phyloP scores from a whole-genome alignment of 768 basidiomycete genomes.

The Candolleomyces aberdarensis region DNA sequence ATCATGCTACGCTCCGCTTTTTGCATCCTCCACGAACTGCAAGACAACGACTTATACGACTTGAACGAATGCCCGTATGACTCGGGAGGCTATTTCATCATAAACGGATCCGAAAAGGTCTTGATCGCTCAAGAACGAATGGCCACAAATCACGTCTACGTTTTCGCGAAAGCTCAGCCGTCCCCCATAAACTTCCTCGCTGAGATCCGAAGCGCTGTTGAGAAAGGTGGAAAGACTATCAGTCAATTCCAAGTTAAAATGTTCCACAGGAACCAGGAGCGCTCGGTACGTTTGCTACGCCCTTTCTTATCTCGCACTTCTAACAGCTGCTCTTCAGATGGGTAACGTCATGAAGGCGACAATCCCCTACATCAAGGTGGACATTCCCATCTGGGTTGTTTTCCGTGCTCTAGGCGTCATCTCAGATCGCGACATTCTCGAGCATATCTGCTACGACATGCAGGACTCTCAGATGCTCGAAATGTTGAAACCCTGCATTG shows the following conservation, averaged over 20 bases:
- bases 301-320: slow-evolving; percentile 1
- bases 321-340: slow-evolving; percentile 40
- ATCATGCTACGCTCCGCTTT: slow-evolving; percentile 97
- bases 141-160: slow-evolving; percentile 99
- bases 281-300: slow-evolving; percentile 58
- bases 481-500: slow-evolving; percentile 97
- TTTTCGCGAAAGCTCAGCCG: slow-evolving; percentile 96
- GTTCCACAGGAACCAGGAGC: slow-evolving; percentile 87
- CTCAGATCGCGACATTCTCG: slow-evolving; percentile 95
- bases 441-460: slow-evolving; percentile 98
- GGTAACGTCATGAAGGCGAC: slow-evolving; percentile 96
- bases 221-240: slow-evolving; percentile 97
- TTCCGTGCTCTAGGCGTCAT: slow-evolving; percentile 98
- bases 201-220: slow-evolving; percentile 95
- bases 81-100: slow-evolving; percentile 98
- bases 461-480: slow-evolving; percentile 95
- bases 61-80: slow-evolving; percentile 98
- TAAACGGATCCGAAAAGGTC: slow-evolving; percentile 99
- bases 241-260: slow-evolving; percentile 98
- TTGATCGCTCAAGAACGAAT: slow-evolving; percentile 99
- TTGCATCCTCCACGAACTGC: slow-evolving; percentile 82
- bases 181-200: slow-evolving; percentile 95
- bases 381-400: slow-evolving; percentile 98
- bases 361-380: slow-evolving; percentile 96
- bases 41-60: slow-evolving; percentile 80